These are phyloP conservation scores for Colletotrichum echinochloae DNA, from an alignment of 2,329 filamentous ascomycete genomes.

Conservation along the genomic window DNA sequence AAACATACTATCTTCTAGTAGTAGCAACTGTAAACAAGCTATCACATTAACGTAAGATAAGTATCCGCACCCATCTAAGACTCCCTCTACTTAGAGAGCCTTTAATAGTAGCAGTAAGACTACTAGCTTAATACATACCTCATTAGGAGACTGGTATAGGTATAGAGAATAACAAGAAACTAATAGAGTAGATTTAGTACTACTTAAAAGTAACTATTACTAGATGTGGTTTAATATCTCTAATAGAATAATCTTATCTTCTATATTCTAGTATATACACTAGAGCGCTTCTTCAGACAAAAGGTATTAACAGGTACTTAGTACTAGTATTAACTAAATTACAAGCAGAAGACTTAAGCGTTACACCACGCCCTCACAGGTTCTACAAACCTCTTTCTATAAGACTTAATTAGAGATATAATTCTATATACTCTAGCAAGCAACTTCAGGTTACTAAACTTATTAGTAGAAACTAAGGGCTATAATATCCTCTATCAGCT, in stretches of 20 bases:
- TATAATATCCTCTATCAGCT: constrained; percentile 6
- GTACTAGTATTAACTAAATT: constrained; percentile 8
- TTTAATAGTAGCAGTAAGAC: background rate
- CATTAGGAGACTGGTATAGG: background rate
- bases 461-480: constrained; percentile 2
- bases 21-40: background rate
- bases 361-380: background rate
- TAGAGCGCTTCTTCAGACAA: constrained; percentile 6
- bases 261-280: constrained; percentile 9
- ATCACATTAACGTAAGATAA: background rate
- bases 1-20: constrained; percentile 1
- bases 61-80: background rate
- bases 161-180: constrained; percentile 4
- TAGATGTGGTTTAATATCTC: background rate
- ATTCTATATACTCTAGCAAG: constrained; percentile 3
- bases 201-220: background rate
- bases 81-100: background rate
- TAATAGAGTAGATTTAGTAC: background rate
- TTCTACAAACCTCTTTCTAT: constrained; percentile 7
- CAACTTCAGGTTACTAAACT: constrained; percentile 6
- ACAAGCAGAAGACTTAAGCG: constrained; percentile 1
- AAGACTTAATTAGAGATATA: constrained; percentile 1
- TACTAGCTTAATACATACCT: background rate
- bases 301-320: background rate
- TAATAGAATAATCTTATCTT: constrained; percentile 5